Percentiles rank a stretch among this genome's conserved stretches.
These are phyloP conservation scores for Colletotrichum spaethianum DNA, from an alignment of 2,329 filamentous ascomycete species.

Conservation along the genomic window DNA sequence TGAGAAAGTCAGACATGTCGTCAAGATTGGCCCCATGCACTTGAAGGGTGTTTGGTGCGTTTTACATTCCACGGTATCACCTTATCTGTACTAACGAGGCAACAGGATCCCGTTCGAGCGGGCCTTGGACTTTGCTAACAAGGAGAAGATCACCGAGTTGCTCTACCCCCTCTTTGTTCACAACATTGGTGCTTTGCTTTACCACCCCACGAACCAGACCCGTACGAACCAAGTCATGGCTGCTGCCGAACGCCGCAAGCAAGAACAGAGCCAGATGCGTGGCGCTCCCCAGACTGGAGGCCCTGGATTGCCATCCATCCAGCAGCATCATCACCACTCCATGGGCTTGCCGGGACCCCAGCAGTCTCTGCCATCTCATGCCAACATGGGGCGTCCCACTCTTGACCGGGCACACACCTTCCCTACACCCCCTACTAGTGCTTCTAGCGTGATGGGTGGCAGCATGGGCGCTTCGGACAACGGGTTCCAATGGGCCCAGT, in stretches of 20 bases:
- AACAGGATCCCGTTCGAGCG: constrained; percentile 96
- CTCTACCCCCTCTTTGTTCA: constrained; percentile 97
- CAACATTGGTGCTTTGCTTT: constrained; percentile 93
- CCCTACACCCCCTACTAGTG: constrained; percentile 92
- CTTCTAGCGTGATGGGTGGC: constrained; percentile 84
- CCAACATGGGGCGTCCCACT: constrained; percentile 79
- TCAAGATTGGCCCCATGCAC: constrained; percentile 99
- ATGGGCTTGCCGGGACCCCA: constrained; percentile 73
- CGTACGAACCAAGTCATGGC: constrained; percentile 90
- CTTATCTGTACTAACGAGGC: constrained; percentile 11
- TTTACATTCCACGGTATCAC: not conserved
- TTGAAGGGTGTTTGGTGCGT: constrained; percentile 96
- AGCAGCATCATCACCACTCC: constrained; percentile 72
- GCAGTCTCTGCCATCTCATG: constrained; percentile 74
- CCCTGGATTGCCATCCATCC: constrained; percentile 74
- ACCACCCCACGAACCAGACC: constrained; percentile 91
- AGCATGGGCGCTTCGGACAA: constrained; percentile 79
- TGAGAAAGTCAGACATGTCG: constrained; percentile 95
- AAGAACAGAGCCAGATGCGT: constrained; percentile 77
- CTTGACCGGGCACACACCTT: constrained; percentile 93
- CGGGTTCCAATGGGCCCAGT: constrained; percentile 82
- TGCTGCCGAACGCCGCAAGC: constrained; percentile 83
- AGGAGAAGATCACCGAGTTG: constrained; percentile 98
- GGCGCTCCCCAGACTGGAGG: constrained; percentile 67
- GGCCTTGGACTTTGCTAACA: constrained; percentile 98